These are phyloP conservation scores for Daldinia childiae DNA, from an alignment of 495 filamentous ascomycete species.

Conservation along the genomic window DNA sequence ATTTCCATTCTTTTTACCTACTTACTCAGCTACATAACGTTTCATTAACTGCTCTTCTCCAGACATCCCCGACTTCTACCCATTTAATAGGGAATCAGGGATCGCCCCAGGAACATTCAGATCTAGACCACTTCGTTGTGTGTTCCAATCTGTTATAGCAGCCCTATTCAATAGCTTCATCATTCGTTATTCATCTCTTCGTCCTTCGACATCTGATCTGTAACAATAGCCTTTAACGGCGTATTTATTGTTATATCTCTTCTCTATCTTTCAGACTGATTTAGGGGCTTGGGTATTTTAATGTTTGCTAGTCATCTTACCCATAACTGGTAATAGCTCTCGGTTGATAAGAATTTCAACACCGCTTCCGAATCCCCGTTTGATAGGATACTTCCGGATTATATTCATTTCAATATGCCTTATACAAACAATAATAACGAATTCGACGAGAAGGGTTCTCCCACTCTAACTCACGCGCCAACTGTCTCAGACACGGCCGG, in stretches of 20 bases:
- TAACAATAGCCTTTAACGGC: background rate
- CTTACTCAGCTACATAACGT: slow-evolving; percentile 5
- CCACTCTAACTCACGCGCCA: slow-evolving; percentile 33
- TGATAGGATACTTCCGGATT: background rate
- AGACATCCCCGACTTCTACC: slow-evolving; percentile 31
- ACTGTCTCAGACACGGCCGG: slow-evolving; percentile 43
- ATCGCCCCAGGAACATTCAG: slow-evolving; percentile 9
- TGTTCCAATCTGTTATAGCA: slow-evolving; percentile 23
- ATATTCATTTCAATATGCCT: slow-evolving; percentile 29
- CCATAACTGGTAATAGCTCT: background rate
- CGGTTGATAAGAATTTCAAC: background rate
- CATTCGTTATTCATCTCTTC: slow-evolving; percentile 23
- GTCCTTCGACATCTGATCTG: background rate
- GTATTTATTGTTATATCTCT: background rate
- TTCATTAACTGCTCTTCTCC: slow-evolving; percentile 18
- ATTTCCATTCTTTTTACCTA: slow-evolving; percentile 18
- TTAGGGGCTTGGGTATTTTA: background rate
- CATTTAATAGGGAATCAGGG: slow-evolving; percentile 21
- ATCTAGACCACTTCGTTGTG: slow-evolving; percentile 42
- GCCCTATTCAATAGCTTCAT: background rate
- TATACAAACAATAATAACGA: slow-evolving; percentile 18
- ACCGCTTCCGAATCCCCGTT: background rate
- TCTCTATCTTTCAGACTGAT: background rate
- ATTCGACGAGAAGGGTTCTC: slow-evolving; percentile 41
- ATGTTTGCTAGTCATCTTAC: slow-evolving; percentile 1